Evolutionary conservation across 2,329 filamentous ascomycete species (phyloP).

Genomic region (Apiospora arundinis): DNA sequence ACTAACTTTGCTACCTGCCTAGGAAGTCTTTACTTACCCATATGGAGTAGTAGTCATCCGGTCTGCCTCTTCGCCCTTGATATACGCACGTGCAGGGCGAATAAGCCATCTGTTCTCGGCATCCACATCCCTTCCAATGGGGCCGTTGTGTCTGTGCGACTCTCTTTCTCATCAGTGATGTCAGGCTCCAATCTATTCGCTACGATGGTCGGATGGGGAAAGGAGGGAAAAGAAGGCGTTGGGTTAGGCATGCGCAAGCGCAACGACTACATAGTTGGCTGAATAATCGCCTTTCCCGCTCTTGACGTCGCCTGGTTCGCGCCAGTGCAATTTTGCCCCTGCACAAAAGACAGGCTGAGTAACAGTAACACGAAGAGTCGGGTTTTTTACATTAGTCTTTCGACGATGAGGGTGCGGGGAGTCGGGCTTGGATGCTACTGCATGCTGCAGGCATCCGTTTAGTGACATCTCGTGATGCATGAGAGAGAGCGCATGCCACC

Average conservation of each 20-base stretch:
- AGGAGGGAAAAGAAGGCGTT: not conserved
- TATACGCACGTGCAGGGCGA: not conserved
- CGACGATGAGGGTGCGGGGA: not conserved
- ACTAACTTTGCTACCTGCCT: too few relatives aligned
- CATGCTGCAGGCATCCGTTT: not conserved
- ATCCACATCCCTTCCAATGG: not conserved
- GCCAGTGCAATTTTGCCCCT: not conserved
- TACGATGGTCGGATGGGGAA: not conserved
- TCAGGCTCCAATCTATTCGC: not conserved
- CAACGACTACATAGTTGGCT: not conserved
- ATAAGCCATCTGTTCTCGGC: not conserved
- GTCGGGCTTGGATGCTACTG: not conserved
- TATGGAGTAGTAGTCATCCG: constrained; percentile 3
- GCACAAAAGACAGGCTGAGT: not conserved
- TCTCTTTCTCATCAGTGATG: not conserved
- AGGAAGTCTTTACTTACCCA: too few relatives aligned
- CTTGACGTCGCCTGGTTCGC: constrained; percentile 9
- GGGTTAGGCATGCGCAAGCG: not conserved
- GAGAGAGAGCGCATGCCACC: not conserved
- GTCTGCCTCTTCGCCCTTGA: not conserved
- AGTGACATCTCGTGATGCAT: constrained; percentile 2
- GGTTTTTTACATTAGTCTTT: constrained; percentile 14
- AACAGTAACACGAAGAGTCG: not conserved
- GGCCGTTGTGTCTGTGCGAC: not conserved
- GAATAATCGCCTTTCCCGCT: constrained; percentile 12